phyloP scores from a whole-genome alignment of 1,284 basidiomycete genomes.

The Tylopilus sp. region DNA sequence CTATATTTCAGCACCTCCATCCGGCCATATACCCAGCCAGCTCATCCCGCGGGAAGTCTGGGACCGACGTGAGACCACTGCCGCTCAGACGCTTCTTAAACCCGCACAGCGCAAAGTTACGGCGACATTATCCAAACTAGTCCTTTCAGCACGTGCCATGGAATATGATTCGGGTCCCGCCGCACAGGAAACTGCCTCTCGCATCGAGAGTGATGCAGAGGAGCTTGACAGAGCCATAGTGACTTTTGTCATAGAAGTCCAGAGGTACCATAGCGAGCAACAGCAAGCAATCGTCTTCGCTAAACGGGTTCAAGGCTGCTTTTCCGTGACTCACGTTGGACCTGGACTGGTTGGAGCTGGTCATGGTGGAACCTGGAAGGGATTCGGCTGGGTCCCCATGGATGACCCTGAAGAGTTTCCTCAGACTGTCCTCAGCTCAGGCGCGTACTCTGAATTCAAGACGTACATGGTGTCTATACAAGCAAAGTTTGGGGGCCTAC shows the following conservation, averaged over 20 bases:
- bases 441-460: conserved; percentile 53
- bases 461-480: conserved; percentile 47
- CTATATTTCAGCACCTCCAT: conserved; percentile 64
- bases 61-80: conserved; percentile 40
- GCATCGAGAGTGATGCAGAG: conserved; percentile 72
- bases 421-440: conserved; percentile 45
- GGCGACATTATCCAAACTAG: conserved; percentile 71
- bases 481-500: conserved; percentile 42
- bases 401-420: conserved; percentile 49
- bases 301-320: conserved; percentile 62
- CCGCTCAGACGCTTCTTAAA: conserved; percentile 59
- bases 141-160: conserved; percentile 72
- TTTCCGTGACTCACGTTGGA: conserved; percentile 63
- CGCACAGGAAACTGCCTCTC: conserved; percentile 59
- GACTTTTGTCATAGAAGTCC: conserved; percentile 70
- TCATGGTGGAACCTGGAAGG: conserved; percentile 66
- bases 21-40: conserved; percentile 56
- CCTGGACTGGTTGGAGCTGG: conserved; percentile 72
- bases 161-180: conserved; percentile 68
- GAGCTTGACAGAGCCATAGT: conserved; percentile 74
- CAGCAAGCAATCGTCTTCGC: conserved; percentile 33
- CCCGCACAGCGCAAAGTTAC: conserved; percentile 74
- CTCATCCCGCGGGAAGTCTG: conserved; percentile 51
- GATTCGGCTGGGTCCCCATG: conserved; percentile 69
- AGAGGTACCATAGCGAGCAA: conserved; percentile 49